A percentile compares a stretch with the other conserved stretches of the same genome.
These are phyloP conservation scores for Pseudocercospora macadamiae DNA, from an alignment of 2,329 filamentous ascomycete genomes.

Conservation along the genomic window DNA sequence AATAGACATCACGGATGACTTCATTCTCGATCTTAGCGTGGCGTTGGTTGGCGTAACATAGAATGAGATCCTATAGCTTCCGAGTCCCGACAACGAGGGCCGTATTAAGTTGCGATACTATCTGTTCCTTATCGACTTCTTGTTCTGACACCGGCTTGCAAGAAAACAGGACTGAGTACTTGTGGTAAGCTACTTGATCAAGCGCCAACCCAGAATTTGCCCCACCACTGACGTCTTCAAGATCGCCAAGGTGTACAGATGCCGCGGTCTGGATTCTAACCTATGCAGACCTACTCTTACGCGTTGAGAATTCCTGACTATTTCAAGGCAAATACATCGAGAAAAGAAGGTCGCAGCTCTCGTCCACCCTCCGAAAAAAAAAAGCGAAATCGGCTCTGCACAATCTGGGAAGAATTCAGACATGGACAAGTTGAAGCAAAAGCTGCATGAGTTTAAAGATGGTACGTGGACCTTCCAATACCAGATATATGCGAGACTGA, in stretches of 20 bases:
- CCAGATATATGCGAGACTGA: background rate
- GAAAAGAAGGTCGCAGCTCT: background rate
- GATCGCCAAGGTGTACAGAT: too few relatives aligned
- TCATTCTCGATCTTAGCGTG: background rate
- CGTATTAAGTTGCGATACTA: too few relatives aligned
- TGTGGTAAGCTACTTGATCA: background rate
- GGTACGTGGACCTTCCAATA: background rate
- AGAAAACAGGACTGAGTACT: background rate
- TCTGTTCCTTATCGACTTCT: too few relatives aligned
- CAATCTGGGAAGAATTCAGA: background rate
- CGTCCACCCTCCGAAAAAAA: too few relatives aligned
- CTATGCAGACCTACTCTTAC: too few relatives aligned
- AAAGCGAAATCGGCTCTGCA: too few relatives aligned
- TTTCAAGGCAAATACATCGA: background rate
- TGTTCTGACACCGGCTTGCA: too few relatives aligned
- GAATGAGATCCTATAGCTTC: background rate
- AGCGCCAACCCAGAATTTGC: background rate
- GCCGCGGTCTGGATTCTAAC: background rate
- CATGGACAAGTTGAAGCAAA: constrained; percentile 7
- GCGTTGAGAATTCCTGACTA: background rate
- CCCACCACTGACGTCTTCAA: background rate
- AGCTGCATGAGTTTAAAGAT: constrained; percentile 2
- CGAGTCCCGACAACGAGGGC: background rate
- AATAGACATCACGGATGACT: background rate
- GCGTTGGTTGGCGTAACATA: background rate